These are phyloP conservation scores for Scheffersomyces segobiensis DNA, from an alignment of 1,139 yeast species.

Conservation along the genomic window DNA sequence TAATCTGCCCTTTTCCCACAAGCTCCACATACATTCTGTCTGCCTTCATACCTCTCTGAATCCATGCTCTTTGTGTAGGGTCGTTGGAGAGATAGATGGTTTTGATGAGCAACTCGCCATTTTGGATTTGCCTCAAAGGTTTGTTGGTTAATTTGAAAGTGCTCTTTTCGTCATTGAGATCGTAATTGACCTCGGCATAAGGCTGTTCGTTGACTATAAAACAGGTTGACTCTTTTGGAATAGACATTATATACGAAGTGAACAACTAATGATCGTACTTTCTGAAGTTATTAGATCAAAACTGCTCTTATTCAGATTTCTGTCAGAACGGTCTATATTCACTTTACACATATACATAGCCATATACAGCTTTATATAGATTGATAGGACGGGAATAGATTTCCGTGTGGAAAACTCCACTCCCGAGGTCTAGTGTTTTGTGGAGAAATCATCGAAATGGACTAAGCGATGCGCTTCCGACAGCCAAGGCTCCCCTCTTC, in stretches of 20 bases:
- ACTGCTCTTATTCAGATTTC: no score
- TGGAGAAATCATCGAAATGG: neutral
- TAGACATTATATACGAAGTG: constrained; percentile 2
- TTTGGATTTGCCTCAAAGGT: constrained; percentile 28
- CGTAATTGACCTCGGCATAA: constrained; percentile 19
- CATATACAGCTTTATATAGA: neutral
- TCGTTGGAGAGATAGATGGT: constrained; percentile 58
- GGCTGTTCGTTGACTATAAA: constrained; percentile 20
- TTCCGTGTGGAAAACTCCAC: neutral
- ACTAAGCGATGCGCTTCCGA: neutral
- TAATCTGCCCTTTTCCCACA: constrained; percentile 45
- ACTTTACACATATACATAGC: neutral
- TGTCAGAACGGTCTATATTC: neutral
- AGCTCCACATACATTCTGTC: constrained; percentile 50
- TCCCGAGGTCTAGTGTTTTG: neutral
- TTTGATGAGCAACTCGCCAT: constrained; percentile 50
- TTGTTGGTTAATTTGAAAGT: constrained; percentile 33
- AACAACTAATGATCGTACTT: neutral
- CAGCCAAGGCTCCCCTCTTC: neutral
- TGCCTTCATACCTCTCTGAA: constrained; percentile 40
- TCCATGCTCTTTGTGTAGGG: constrained; percentile 69
- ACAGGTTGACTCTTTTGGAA: constrained; percentile 6
- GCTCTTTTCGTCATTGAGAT: constrained; percentile 26
- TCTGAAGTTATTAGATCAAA: no score
- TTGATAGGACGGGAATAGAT: neutral